Conservation (phyloP, 805 yeast species). For the Wickerhamomyces alni region DNA sequence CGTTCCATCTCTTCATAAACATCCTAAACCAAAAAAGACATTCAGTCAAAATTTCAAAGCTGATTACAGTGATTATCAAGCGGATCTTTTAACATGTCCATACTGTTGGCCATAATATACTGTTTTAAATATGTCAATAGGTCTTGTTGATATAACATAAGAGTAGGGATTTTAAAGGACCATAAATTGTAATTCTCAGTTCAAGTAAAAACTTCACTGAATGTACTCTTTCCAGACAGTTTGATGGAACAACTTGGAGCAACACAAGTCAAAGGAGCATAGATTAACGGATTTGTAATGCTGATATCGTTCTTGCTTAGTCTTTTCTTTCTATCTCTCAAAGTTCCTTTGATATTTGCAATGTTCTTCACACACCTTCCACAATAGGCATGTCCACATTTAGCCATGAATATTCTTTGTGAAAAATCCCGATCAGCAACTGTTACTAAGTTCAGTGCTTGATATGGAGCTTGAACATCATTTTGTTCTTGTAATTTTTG, state of each 20-base stretch:
- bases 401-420: slow-evolving; percentile 55
- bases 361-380: slow-evolving; percentile 76
- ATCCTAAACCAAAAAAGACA: too few relatives aligned
- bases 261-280: slow-evolving; percentile 56
- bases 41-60: too few relatives aligned
- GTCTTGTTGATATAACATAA: too few relatives aligned
- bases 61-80: too few relatives aligned
- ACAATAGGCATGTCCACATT: slow-evolving; percentile 83
- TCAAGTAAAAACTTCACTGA: slow-evolving; percentile 47
- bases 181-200: too few relatives aligned
- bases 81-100: too few relatives aligned
- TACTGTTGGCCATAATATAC: too few relatives aligned
- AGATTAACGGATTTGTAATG: slow-evolving; percentile 32
- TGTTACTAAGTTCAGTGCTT: slow-evolving; percentile 42
- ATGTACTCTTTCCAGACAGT: slow-evolving; percentile 41
- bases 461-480: slow-evolving; percentile 60
- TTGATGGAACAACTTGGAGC: slow-evolving; percentile 41
- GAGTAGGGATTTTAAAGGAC: too few relatives aligned
- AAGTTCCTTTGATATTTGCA: slow-evolving; percentile 30
- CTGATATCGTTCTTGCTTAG: slow-evolving; percentile 12
- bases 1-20: neutral
- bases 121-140: too few relatives aligned
- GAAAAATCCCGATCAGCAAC: slow-evolving; percentile 55
- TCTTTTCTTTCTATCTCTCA: slow-evolving; percentile 13
- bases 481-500: slow-evolving; percentile 26